Evolutionary conservation across 192 early-diverging fungal genomes (phyloP).

Genomic region (Podila horticola): DNA sequence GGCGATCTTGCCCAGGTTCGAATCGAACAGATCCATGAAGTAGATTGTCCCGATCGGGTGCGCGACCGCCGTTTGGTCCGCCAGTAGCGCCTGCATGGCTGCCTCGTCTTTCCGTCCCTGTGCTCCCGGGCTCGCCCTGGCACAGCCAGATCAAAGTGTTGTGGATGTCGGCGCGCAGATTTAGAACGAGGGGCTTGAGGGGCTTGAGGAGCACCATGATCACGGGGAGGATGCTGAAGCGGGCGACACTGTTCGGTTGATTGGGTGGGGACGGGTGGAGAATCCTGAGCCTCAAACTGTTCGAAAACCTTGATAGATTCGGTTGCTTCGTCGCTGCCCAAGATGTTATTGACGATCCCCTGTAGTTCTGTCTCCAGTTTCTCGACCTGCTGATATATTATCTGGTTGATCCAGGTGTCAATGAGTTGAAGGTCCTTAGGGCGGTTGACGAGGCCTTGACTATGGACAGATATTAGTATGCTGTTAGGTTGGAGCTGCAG

Average conservation of each 20-base stretch:
- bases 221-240: not conserved
- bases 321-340: not conserved
- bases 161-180: constrained; percentile 10
- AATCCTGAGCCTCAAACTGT: not conserved
- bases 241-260: too few relatives aligned
- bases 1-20: not conserved
- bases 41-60: not conserved
- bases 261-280: too few relatives aligned
- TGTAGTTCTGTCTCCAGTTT: not conserved
- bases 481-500: too few relatives aligned
- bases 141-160: constrained; percentile 13
- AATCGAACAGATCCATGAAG: constrained; percentile 8
- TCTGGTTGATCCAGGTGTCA: constrained; percentile 2
- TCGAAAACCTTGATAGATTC: not conserved
- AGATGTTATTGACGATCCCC: not conserved
- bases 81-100: not conserved
- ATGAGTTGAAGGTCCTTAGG: not conserved
- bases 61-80: not conserved
- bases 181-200: constrained; percentile 6
- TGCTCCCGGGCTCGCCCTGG: constrained; percentile 1
- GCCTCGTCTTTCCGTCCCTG: constrained; percentile 1
- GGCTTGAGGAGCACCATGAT: constrained; percentile 2
- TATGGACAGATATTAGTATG: too few relatives aligned
- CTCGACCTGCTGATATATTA: not conserved
- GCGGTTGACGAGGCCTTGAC: too few relatives aligned